Conservation (phyloP, 257 asterid genomes). For the Fraxinus quadrangulata region DNA sequence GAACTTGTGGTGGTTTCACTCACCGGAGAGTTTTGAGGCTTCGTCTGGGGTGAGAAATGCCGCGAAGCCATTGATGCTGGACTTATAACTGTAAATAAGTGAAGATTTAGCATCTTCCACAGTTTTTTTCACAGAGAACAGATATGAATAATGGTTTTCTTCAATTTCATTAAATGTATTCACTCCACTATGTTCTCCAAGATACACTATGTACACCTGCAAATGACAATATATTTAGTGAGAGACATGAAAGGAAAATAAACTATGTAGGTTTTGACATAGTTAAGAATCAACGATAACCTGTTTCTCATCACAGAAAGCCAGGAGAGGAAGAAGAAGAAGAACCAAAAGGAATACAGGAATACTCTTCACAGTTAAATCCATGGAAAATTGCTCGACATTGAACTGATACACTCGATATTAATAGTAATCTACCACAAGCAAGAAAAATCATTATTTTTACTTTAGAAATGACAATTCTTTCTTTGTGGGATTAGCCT, state of each 20-base stretch:
- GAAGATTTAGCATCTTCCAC: constrained; percentile 76
- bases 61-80: constrained; percentile 90
- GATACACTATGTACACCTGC: constrained; percentile 78
- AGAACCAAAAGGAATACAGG: constrained; percentile 21
- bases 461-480: background rate
- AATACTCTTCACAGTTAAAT: constrained; percentile 39
- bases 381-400: constrained; percentile 14
- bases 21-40: constrained; percentile 67
- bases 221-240: background rate
- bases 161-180: constrained; percentile 60
- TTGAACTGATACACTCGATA: constrained; percentile 24
- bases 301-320: constrained; percentile 54
- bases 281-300: constrained; percentile 26
- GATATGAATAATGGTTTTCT: constrained; percentile 65
- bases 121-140: constrained; percentile 58
- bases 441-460: background rate
- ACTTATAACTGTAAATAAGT: constrained; percentile 83
- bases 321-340: constrained; percentile 51
- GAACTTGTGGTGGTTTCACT: background rate
- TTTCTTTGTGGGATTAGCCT: background rate
- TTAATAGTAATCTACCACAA: background rate
- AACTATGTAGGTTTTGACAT: background rate
- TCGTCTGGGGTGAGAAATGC: constrained; percentile 65
- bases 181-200: constrained; percentile 66
- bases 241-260: background rate